Evolutionary conservation across 176 grass and related monocot genomes (phyloP).

Genomic region (Oryza glaberrima): DNA sequence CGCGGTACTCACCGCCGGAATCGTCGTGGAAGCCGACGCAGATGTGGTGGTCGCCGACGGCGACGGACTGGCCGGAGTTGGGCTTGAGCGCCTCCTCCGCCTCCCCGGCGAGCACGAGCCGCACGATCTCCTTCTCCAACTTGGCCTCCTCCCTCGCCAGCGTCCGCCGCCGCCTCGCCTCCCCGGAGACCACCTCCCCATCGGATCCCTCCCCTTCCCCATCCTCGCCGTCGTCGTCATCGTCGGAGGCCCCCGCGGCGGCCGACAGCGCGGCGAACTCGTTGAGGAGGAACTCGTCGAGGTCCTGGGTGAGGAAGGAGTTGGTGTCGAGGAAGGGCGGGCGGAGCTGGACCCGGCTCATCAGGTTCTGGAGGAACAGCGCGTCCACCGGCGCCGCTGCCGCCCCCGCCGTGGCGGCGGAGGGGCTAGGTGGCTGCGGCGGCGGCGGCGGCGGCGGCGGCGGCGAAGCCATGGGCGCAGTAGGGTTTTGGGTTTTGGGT

Average conservation of each 20-base stretch:
- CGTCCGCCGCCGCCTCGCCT: slow-evolving; percentile 56
- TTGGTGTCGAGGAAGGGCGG: slow-evolving; percentile 95
- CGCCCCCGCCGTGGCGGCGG: slow-evolving; percentile 1
- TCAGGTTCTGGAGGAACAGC: slow-evolving; percentile 82
- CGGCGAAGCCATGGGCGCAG: slow-evolving; percentile 52
- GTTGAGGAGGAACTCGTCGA: slow-evolving; percentile 87
- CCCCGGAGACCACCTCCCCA: slow-evolving; percentile 29
- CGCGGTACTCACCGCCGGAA: slow-evolving; percentile 71
- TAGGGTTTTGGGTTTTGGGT: slow-evolving; percentile 53
- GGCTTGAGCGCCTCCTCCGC: slow-evolving; percentile 72
- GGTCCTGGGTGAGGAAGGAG: slow-evolving; percentile 86
- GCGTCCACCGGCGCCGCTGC: slow-evolving; percentile 62
- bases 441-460: slow-evolving; percentile 12
- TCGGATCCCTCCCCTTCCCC: slow-evolving; percentile 28
- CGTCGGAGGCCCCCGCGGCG: slow-evolving; percentile 39
- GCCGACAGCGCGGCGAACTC: slow-evolving; percentile 66
- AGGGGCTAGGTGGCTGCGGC: slow-evolving; percentile 13
- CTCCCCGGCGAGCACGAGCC: slow-evolving; percentile 63
- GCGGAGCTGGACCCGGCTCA: slow-evolving; percentile 89
- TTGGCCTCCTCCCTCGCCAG: slow-evolving; percentile 78
- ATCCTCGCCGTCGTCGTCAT: slow-evolving; percentile 35
- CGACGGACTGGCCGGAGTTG: slow-evolving; percentile 86
- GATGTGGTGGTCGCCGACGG: slow-evolving; percentile 87
- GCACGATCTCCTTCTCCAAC: slow-evolving; percentile 87
- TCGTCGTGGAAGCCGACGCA: slow-evolving; percentile 90